Evolutionary conservation across 192 early-diverging fungal genomes (phyloP), one percentile per base, ranked within the genome.

Genomic region (Coemansia erecta): DNA sequence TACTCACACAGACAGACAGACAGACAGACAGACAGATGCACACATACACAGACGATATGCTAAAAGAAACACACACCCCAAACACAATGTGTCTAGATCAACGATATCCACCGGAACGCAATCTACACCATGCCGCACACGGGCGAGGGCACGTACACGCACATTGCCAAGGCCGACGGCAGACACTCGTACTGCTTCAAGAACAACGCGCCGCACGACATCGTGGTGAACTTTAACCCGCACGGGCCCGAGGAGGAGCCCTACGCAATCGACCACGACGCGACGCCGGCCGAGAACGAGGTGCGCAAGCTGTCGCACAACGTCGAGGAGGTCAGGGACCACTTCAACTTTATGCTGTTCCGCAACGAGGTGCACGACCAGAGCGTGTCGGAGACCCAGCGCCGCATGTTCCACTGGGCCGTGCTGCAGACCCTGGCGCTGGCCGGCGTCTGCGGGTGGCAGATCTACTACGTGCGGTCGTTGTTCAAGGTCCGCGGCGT

Each of bases 401-500:
- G 45, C 39, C 63, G 64, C 42, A 77, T 77, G 68, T 77, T 77
- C 68, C 45, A 68, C 68, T 77, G 74, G 74, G 51, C 68, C 40
- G 35, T 77, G 33, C 48, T 77, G 56, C 74, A 77, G 51, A 66
- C 69, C 12, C 49, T 77, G 24, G 74, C 58, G 17, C 62, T 77
- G 24, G 69, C 69, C 19, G 74, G 74, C 18, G 69, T 63, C 26
- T 77, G 74, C 26, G 74, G 74, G 41, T 77, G 74, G 74, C 74
- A 77, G 54, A 77, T 77, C n/a, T 77, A 77, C 58, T 77, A 77
- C 48, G 68, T 77, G 18, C 35, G 74, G 42, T 77, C 74, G 12
- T 58, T 77, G 15, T 77, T 77, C 69, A 77, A 77, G 74, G 66
- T 71, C 58, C 74, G 74, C 53, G 74, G 68, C 33, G 69, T 77